Evolutionary conservation across 116 monocot species (phyloP), one percentile per base, ranked within the genome.

Genomic region (Zostera marina): DNA sequence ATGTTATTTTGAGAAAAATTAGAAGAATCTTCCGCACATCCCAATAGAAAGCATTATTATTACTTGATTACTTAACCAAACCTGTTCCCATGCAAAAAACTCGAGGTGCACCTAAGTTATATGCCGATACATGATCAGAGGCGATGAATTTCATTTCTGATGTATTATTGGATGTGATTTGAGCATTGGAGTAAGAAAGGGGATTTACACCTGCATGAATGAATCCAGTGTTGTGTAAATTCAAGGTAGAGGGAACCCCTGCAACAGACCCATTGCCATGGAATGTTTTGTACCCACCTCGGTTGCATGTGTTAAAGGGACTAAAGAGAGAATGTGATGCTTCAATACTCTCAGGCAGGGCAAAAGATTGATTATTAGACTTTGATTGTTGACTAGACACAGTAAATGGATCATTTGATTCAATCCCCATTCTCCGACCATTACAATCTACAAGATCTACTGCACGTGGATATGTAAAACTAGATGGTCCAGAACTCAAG

Each of bases 41-140:
- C 21, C 42, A 65, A 22, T 49, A 46, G 13, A 59, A 39, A 23
- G 52, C 51, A 61, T 9, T 16, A 52, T n/a, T 13, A 48, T 57
- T 17, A 40, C 21, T 49, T 57, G 38, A 40, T 41, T 49, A 39
- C 21, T 49, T 32, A 70, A 17, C 38, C 72, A 21, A 32, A 75
- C 92, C 80, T 77, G 74, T 76, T 65, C 75, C 75, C 68, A 81
- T 60, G 77, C 93, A 93, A 60, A 71, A 75, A 42, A 81, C 81
- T 51, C 70, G 79, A 14, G 63, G 78, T 22, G 65, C 71, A 9
- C 75, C 78, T 59, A 71, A 60, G 22, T 48, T 47, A 57, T 59
- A 52, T 20, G 65, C 17, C 62, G 74, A 65, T 32, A 22, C 49
- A 61, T 65, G 71, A 42, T 15, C 15, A 70, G 61, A 11, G 22